Base-by-base conservation (phyloP, 83 land plant species). In the Diphasiastrum complanatum region DNA sequence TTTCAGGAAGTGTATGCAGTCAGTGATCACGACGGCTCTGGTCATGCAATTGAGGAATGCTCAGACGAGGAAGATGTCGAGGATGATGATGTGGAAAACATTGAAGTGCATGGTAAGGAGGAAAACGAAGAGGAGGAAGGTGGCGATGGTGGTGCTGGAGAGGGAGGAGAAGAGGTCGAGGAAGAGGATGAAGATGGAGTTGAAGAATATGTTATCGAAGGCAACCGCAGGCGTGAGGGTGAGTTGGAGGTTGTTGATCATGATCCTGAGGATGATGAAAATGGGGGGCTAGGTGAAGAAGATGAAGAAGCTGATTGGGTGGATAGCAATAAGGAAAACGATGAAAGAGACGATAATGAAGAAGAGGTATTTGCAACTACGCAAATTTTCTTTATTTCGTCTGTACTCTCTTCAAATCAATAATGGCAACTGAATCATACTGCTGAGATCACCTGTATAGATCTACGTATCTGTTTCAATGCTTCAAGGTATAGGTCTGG, bases 101-200 rank as follows among this genome's bases (percentile, higher is more conserved):
- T 12, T n/a, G 33, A 30, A 11, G 58, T 26, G 33, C 34, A 54
- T 54, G 33, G 29, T 25, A 30, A 62, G 11, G 81, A 66, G 24
- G 85, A 77, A 20, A 76, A 70, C 23, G 83, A 73, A 20, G 85
- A 65, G 16, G 72, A 32, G 49, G 75, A 59, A 20, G 76, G 54
- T 4, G 77, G 51, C 16, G 85, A 75, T 16, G 83, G 76, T 46
- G 86, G 79, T 23, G n/a, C n/a, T n/a, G n/a, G n/a, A n/a, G 49
- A 81, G 74, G 29, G 79, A 77, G 23, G 79, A 69, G 63, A 82
- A 78, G 37, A 81, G 74, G 86, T 75, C 0, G 84, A 78, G 29
- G 74, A 65, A 1, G 83, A 81, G 68, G 83, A 68, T 63, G 54
- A 65, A 28, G 84, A 78, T 51, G 64, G 47, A 4, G 64, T 34